Evolutionary conservation across 768 basidiomycete species (phyloP), one percentile per base, ranked within the genome.

Genomic region (Suillus weaverae): DNA sequence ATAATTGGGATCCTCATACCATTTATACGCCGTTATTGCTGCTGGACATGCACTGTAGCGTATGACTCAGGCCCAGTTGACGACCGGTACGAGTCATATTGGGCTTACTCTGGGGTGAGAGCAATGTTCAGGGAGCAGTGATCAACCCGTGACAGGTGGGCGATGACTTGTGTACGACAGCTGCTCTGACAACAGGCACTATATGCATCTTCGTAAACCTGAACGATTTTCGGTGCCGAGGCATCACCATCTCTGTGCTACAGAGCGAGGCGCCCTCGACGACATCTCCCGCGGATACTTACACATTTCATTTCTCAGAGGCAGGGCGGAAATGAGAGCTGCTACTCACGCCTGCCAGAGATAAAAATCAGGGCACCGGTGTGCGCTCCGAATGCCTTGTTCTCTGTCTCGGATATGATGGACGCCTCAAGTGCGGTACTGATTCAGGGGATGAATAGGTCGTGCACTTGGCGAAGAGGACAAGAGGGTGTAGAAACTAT

Each of bases 31-130:
- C 16, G 38, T 9, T 26, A 20, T 30, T 57, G 26, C 26, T 59
- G 18, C 38, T 59, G 8, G 38, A 16, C 30, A 57, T 5, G 38
- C 38, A 18, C 38, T 20, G 56, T 11, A 41, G 26, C 39, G 5
- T 3, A 39, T 59, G 26, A 51, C 50, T 51, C 50, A 59, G 26
- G 57, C n/a, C n/a, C n/a, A n/a, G 57, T 59, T 41, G 16, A 59
- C 39, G 57, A 59, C 39, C 11, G 32, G 26, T 32, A 5, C 10
- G 39, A 59, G 38, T 41, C 39, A 59, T 41, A 59, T 41, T 30
- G 5, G 26, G 39, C 1, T 26, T 9, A 26, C 14, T 38, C 55
- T 16, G 22, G 26, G 9, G 50, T 4, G 16, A 54, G 33, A 13
- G 32, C 33, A 20, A 54, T 43, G 18, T 30, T 10, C 38, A 59